phyloP scores from a whole-genome alignment of 2,329 filamentous ascomycete genomes.

The Sclerotinia spermophila region DNA sequence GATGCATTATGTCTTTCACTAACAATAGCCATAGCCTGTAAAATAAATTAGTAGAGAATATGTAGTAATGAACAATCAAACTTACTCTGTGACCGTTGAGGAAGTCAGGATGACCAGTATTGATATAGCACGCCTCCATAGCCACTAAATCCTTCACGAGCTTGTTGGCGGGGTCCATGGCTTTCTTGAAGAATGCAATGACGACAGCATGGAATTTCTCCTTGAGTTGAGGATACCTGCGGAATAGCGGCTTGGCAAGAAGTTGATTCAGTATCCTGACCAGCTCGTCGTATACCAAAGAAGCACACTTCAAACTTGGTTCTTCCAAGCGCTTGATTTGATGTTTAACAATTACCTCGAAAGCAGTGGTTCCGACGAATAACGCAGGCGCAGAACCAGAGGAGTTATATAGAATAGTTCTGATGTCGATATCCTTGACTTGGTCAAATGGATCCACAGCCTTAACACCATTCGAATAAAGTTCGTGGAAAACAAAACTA shows the following conservation, averaged over 20 bases:
- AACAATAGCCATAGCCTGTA: conserved; percentile 89
- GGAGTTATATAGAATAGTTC: conserved; percentile 96
- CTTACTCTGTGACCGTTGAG: conserved; percentile 82
- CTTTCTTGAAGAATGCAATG: conserved; percentile 94
- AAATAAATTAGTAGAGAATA: conserved; percentile 29
- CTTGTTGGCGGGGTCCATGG: conserved; percentile 98
- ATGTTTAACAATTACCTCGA: conserved; percentile 97
- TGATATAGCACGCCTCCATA: conserved; percentile 98
- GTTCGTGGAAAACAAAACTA: conserved; percentile 97
- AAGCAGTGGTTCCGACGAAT: conserved; percentile 97
- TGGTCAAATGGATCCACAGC: conserved; percentile 96
- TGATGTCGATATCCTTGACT: conserved; percentile 96
- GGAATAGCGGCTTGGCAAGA: conserved; percentile 82
- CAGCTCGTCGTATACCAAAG: conserved; percentile 93
- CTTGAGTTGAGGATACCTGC: conserved; percentile 89
- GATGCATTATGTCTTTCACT: conserved; percentile 80
- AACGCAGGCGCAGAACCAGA: conserved; percentile 96
- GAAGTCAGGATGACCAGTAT: conserved; percentile 97
- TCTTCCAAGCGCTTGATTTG: conserved; percentile 97
- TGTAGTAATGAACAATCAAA: neutral
- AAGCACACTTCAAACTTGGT: conserved; percentile 95
- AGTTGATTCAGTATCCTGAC: conserved; percentile 92
- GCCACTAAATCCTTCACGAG: conserved; percentile 86
- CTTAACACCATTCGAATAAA: conserved; percentile 97
- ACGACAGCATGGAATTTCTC: conserved; percentile 95